A percentile compares a stretch with the other conserved stretches of the same genome.
Conservation (phyloP, 768 basidiomycete species). For the Kwoniella bestiolae region DNA sequence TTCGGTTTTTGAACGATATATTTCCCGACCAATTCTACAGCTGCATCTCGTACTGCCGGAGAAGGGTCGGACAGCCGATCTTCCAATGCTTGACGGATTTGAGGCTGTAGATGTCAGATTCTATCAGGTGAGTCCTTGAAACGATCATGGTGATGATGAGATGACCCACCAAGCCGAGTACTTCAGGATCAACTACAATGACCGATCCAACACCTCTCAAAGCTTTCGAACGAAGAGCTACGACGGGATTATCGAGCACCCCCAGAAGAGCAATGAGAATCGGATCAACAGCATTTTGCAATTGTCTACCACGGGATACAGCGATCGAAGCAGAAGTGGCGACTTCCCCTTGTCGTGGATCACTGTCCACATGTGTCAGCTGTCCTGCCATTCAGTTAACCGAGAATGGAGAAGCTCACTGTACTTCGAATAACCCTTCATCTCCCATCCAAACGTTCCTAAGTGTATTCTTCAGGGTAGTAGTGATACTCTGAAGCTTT, state of each 20-base stretch:
- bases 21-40: conserved; percentile 96
- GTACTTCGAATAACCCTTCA: conserved; percentile 75
- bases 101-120: conserved; percentile 21
- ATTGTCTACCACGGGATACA: conserved; percentile 43
- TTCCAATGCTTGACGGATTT: conserved; percentile 82
- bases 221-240: conserved; percentile 94
- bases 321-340: conserved; percentile 31
- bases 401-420: conserved; percentile 47
- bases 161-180: conserved; percentile 71
- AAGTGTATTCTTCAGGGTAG: conserved; percentile 67
- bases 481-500: conserved; percentile 34
- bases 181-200: conserved; percentile 81
- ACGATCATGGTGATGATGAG: neutral
- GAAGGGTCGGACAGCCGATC: conserved; percentile 88
- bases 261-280: conserved; percentile 78
- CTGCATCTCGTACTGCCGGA: conserved; percentile 92
- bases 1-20: conserved; percentile 88
- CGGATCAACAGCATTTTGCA: conserved; percentile 79
- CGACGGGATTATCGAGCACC: conserved; percentile 80
- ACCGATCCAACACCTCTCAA: conserved; percentile 86
- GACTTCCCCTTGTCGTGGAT: conserved; percentile 32
- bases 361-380: conserved; percentile 23
- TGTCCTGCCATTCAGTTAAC: no score
- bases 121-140: neutral
- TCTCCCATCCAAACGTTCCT: conserved; percentile 74